Base-by-base conservation (phyloP, 345 rosid species). In the Arabis hirsuta region DNA sequence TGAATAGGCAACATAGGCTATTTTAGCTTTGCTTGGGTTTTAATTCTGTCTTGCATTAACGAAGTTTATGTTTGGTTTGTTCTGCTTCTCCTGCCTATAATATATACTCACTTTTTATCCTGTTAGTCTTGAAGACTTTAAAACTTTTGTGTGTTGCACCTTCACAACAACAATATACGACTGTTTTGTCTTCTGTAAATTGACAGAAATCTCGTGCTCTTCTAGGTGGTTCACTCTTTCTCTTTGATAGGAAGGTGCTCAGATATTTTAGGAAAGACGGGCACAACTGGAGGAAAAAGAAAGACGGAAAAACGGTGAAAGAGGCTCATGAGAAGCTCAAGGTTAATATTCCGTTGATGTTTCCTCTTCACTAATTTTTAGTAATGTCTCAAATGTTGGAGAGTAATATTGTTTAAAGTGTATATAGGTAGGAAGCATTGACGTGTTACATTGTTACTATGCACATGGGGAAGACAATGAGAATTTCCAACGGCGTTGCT, bases 271-370 rank as follows among this genome's bases (percentile, higher is more conserved):
- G 98, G 54, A 92, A 88, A 76, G 98, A 92, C 79, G 93, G 90
- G 20, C 98, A 93, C 59, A 72, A 80, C 29, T 93, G 98, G 98
- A 93, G 90, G 84, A 93, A 93, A 85, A 93, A 93, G 75, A 93
- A 84, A 74, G 97, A 93, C 80, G 96, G 98, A 11, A 93, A 90
- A 79, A 93, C 98, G 10, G 90, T 90, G 71, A 86, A 81, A 84
- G 98, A 93, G 87, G 98, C 98, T 76, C 98, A 93, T 63, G 98
- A 93, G 81, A 93, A 93, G 89, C 82, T 93, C 78, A 93, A 90
- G 97, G 98, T 90, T 85, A 72, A 84, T 85, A 56, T 79, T 82
- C 66, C 73, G 63, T 27, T 31, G 11, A 31, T 48, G 16, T 64
- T 14, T 48, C 47, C 61, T 70, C 24, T 22, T 22, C 31, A 13